Evolutionary conservation across 2,329 filamentous ascomycete genomes (phyloP), one percentile per base, ranked within the genome.

Genomic region (Aspergillus quadricinctus): DNA sequence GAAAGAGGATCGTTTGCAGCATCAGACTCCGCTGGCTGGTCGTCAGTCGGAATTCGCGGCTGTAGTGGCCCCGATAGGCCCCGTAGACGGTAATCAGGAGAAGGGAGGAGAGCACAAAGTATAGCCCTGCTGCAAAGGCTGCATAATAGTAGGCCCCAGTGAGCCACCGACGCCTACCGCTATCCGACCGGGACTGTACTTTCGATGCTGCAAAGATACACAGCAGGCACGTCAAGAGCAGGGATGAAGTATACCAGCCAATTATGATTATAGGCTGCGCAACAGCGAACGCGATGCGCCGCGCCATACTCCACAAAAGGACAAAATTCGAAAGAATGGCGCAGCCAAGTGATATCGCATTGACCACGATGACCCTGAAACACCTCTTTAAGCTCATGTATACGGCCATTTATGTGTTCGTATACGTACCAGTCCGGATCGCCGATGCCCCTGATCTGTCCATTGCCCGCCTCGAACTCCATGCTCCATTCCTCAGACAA

Each of bases 71-170:
- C 54, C 70, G 76, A 56, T 75, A 77, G 3, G 83, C 83, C 5
- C 83, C 83, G 54, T 77, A 78, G 0, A 83, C 80, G 0, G 83
- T 86, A 8, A 83, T 62, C 29, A 79, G 72, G 77, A 85, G 80
- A 8, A 85, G 67, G 2, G 75, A 75, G 1, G 81, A 76, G 41
- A 86, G 79, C 52, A 84, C 73, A 56, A 82, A 81, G 63, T 86
- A 86, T 3, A 85, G 66, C 0, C 66, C 76, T 2, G 83, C 81
- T 4, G 83, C 83, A 54, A 83, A 82, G 52, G 83, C 79, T 1
- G 76, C 83, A 61, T 85, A 86, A 65, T 85, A 86, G 66, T 80
- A 85, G 6, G 81, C 81, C 61, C 83, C 80, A 0, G 80, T 80
- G 25, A 85, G 68, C 1, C 80, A 76, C 60, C 80, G 78, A 10